Evolutionary conservation across 2,329 filamentous ascomycete genomes (phyloP).

Genomic region (Westerdykella sp.): DNA sequence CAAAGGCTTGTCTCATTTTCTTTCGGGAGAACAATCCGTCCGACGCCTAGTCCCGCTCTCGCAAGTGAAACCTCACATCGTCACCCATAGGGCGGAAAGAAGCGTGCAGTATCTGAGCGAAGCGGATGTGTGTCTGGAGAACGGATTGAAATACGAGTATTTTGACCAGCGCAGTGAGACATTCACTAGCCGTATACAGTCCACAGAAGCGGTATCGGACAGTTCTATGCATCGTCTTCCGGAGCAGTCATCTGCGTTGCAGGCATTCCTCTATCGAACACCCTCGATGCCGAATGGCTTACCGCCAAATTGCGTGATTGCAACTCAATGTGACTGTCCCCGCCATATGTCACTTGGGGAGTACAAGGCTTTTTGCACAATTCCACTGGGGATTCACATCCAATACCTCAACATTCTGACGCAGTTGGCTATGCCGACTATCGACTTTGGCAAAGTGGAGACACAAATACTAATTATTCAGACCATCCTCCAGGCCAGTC

Average conservation of each 20-base stretch:
- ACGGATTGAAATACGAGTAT: conserved; percentile 40
- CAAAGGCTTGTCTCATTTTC: conserved; percentile 3
- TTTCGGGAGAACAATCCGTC: not conserved
- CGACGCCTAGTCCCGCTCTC: conserved; percentile 34
- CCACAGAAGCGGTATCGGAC: conserved; percentile 12
- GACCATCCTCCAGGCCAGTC: conserved; percentile 45
- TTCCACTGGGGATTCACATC: conserved; percentile 45
- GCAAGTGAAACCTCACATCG: conserved; percentile 30
- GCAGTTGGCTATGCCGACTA: conserved; percentile 43
- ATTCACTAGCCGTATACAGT: conserved; percentile 11
- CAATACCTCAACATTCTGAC: conserved; percentile 54
- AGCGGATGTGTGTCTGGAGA: conserved; percentile 41
- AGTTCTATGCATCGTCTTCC: conserved; percentile 42
- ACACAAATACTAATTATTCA: conserved; percentile 47
- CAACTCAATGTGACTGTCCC: conserved; percentile 46
- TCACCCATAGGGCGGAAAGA: conserved; percentile 31
- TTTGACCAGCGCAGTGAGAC: conserved; percentile 14
- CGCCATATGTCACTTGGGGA: conserved; percentile 47
- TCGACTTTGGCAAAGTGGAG: conserved; percentile 49
- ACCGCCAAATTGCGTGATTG: conserved; percentile 48
- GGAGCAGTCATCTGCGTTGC: conserved; percentile 24
- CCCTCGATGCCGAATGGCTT: conserved; percentile 18
- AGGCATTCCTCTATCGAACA: conserved; percentile 39
- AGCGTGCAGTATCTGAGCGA: conserved; percentile 24
- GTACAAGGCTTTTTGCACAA: conserved; percentile 47